A percentile compares a stretch with the other conserved stretches of the same genome.
Evolutionary conservation across 2,329 filamentous ascomycete species (phyloP).

Genomic region (Penicillium sp.): DNA sequence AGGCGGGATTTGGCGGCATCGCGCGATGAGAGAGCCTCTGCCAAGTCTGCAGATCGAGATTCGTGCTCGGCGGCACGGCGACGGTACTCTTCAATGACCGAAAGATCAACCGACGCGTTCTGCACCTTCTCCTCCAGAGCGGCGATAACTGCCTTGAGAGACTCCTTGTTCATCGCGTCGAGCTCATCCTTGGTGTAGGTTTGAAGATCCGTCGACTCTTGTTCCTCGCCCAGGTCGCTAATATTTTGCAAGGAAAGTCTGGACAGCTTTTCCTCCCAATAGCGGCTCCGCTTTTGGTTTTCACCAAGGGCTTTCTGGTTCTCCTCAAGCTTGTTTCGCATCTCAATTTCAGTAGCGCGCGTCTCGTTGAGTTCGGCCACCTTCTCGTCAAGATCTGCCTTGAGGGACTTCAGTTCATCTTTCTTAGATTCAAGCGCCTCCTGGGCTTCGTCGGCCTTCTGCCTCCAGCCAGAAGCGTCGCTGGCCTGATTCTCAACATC

Average conservation of each 20-base stretch:
- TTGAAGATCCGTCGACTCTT: conserved; percentile 62
- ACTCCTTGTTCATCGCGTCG: conserved; percentile 66
- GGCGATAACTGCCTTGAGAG: conserved; percentile 69
- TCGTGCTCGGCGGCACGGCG: conserved; percentile 83
- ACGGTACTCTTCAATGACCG: conserved; percentile 87
- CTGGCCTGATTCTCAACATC: conserved; percentile 79
- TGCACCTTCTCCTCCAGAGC: conserved; percentile 76
- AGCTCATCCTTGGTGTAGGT: conserved; percentile 77
- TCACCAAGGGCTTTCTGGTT: conserved; percentile 87
- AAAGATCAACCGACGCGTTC: conserved; percentile 84
- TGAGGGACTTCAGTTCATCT: conserved; percentile 77
- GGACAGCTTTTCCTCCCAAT: conserved; percentile 88
- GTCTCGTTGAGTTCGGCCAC: conserved; percentile 85
- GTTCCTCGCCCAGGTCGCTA: conserved; percentile 68
- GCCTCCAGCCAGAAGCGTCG: conserved; percentile 74
- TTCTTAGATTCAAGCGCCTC: conserved; percentile 78
- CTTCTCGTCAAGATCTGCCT: conserved; percentile 86
- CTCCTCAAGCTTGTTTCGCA: conserved; percentile 97
- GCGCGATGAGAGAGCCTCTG: conserved; percentile 75
- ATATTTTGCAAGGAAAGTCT: conserved; percentile 86
- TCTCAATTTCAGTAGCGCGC: conserved; percentile 90
- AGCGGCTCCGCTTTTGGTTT: conserved; percentile 80
- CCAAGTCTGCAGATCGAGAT: conserved; percentile 81
- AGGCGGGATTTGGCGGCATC: conserved; percentile 90
- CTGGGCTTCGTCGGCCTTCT: conserved; percentile 80